A percentile compares a stretch with the other conserved stretches of the same genome.
These are phyloP conservation scores for Exophiala oligosperma DNA, from an alignment of 2,329 filamentous ascomycete genomes.

Conservation along the genomic window DNA sequence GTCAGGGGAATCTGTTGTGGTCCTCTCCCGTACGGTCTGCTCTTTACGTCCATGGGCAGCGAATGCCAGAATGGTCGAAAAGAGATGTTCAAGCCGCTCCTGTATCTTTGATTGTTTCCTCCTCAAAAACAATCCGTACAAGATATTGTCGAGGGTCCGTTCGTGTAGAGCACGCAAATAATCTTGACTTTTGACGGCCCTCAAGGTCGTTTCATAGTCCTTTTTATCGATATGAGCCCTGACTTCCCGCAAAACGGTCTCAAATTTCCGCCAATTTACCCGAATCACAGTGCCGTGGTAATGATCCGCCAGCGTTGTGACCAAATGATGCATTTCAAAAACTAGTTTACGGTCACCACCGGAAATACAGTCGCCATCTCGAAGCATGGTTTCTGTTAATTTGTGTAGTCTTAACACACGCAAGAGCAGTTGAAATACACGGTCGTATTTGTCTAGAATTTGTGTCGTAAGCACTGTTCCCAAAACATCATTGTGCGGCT, in stretches of 20 bases:
- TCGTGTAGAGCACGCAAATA: conserved; percentile 70
- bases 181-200: conserved; percentile 61
- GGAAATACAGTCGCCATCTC: conserved; percentile 30
- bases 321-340: conserved; percentile 77
- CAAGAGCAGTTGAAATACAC: conserved; percentile 77
- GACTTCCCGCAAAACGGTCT: conserved; percentile 63
- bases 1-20: conserved; percentile 20
- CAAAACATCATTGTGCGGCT: conserved; percentile 66
- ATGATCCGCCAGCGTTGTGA: conserved; percentile 71
- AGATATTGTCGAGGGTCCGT: conserved; percentile 70
- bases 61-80: conserved; percentile 70
- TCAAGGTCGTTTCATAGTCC: conserved; percentile 47
- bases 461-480: conserved; percentile 70
- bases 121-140: conserved; percentile 70
- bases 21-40: conserved; percentile 35
- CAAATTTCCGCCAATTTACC: conserved; percentile 71
- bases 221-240: conserved; percentile 56
- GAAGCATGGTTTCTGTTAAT: conserved; percentile 50
- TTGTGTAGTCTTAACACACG: conserved; percentile 77
- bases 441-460: conserved; percentile 77
- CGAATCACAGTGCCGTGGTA: conserved; percentile 77
- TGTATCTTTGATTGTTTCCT: conserved; percentile 74
- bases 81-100: conserved; percentile 73
- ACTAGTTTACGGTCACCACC: conserved; percentile 59
- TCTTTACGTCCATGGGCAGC: conserved; percentile 44